Base-by-base conservation (phyloP, 805 yeast species). In the Starmera dryadoides region DNA sequence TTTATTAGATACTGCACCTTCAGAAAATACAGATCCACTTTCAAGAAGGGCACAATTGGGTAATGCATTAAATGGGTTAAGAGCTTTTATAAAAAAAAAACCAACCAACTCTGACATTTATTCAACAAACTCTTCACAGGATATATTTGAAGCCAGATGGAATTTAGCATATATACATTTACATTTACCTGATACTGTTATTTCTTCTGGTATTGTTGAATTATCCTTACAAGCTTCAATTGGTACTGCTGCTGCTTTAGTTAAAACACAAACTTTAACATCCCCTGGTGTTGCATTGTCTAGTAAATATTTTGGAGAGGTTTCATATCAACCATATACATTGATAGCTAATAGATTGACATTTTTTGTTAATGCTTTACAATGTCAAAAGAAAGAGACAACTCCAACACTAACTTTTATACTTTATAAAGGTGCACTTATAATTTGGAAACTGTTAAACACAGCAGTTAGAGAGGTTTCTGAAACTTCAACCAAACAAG, bases 11-110 rank as follows among this genome's bases (percentile, higher is more conserved):
- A 33, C 35, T 15, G 28, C 11, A 14, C 29, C 28, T 10, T 15
- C 15, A 19, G 21, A 11, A 5, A 16, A 29, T 15, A 7, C 10
- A 16, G 35, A 33, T 33, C 35, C 35, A 9, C 23, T 33, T 12
- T 33, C 35, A 33, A 33, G 35, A 21, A 33, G 18, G 21, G 26
- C 35, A 16, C 35, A 33, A 23, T 33, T 33, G 21, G 35, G 35
- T 2, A 33, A 22, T n/a, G 35, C 35, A 6, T 23, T 33, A 11
- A 33, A 33, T 22, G 35, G 35, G 12, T 23, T 33, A 17, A 15
- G 35, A 33, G 29, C 9, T 3, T 15, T 33, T 3, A 23, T 33
- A 10, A 29, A 29, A 3, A 33, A 33, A 21, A 33, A 15, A 14
- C 10, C 32, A 5, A 8, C 28, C 11, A 25, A 4, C n/a, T n/a